Percentiles rank a stretch among this genome's conserved stretches.
Evolutionary conservation across 345 rosid species (phyloP).

Genomic region (Euclidium syriacum): DNA sequence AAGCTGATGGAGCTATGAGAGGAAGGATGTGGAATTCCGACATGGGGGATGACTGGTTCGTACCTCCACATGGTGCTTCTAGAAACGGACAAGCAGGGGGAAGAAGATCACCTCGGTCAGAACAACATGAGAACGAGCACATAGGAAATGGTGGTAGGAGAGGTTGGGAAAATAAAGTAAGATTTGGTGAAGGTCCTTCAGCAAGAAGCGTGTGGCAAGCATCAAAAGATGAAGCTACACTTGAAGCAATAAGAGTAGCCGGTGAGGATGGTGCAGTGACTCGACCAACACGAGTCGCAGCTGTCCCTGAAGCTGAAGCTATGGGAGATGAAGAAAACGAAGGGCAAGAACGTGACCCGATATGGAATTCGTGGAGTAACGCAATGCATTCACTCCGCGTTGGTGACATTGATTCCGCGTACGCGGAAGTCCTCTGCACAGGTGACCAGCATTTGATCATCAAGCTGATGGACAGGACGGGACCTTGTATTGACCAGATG

Average conservation of each 20-base stretch:
- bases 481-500: conserved; percentile 83
- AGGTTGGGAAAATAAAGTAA: conserved; percentile 82
- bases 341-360: conserved; percentile 66
- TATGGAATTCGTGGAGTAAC: conserved; percentile 89
- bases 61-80: conserved; percentile 57
- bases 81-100: conserved; percentile 63
- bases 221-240: conserved; percentile 97
- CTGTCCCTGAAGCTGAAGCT: conserved; percentile 91
- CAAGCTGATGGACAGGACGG: conserved; percentile 93
- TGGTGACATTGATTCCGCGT: conserved; percentile 88
- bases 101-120: conserved; percentile 76
- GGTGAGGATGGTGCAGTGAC: conserved; percentile 72
- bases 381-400: conserved; percentile 91
- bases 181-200: conserved; percentile 97
- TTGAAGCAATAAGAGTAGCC: conserved; percentile 98
- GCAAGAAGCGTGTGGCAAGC: conserved; percentile 99
- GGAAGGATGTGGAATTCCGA: conserved; percentile 72
- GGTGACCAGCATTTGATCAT: conserved; percentile 87
- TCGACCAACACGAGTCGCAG: conserved; percentile 49
- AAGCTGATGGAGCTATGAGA: conserved; percentile 65
- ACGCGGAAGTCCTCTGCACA: conserved; percentile 67
- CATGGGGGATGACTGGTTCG: conserved; percentile 66
- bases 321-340: conserved; percentile 68
- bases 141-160: conserved; percentile 61
- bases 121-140: conserved; percentile 63